Base-by-base conservation (phyloP, 495 filamentous ascomycete genomes). In the Cryomyces antarcticus region DNA sequence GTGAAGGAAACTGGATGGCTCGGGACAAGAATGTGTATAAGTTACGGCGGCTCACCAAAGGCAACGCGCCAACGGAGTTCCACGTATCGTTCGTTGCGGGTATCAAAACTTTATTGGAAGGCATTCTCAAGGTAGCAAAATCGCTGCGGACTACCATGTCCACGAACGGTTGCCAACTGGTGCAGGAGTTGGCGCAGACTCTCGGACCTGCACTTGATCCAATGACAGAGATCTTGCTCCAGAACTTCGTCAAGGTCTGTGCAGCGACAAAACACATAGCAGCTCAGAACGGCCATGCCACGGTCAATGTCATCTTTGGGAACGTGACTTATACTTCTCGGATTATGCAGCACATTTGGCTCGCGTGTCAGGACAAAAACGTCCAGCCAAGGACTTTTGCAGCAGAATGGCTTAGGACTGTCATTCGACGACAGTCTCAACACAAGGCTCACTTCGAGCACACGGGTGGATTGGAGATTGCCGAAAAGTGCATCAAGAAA, bases 91-190 rank as follows among this genome's bases (percentile, higher is more conserved):
- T 80, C 49, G 45, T 88, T 13, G 61, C 67, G 7, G 71, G 71
- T 38, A 70, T 92, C 30, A 85, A 87, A 47, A 65, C 63, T 9
- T 59, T 89, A 5, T 61, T 94, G 12, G 89, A 96, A 54, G 85
- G 85, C 40, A 87, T 96, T 37, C 67, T 96, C 51, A 95, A 94
- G 55, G 79, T 77, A 5, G 72, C 81, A 37, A 80, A 72, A 54
- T 93, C 89, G 1, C 66, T 96, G 31, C 69, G 92, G 47, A 96
- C 92, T 1, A 96, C 84, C 37, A 64, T 93, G 39, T 87, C 80
- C 3, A 86, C 81, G 28, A 80, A 80, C 51, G 86, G 80, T 6
- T 89, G 84, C 53, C 76, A 72, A 43, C 62, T 93, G 36, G 67
- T 96, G 35, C 86, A 94, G 53, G 89, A 96, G 36, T 60, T 95